These are phyloP conservation scores for Trichoderma lentiforme DNA, from an alignment of 2,329 filamentous ascomycete species.

Conservation along the genomic window DNA sequence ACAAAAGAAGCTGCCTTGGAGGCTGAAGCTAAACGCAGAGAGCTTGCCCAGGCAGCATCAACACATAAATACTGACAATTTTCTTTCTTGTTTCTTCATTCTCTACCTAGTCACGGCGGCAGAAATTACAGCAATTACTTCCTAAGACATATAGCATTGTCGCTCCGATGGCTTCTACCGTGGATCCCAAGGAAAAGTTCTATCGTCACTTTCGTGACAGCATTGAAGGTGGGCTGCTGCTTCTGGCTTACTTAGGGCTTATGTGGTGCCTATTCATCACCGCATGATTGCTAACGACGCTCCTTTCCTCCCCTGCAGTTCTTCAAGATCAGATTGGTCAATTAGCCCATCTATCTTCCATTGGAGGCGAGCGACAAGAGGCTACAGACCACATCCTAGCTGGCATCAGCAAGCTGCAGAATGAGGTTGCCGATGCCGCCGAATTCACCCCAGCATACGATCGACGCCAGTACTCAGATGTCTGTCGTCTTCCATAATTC, in stretches of 20 bases:
- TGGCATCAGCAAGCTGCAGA: constrained; percentile 74
- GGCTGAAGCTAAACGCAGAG: neutral
- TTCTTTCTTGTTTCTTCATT: neutral
- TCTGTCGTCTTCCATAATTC: constrained; percentile 31
- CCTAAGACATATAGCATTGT: neutral
- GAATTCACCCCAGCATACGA: constrained; percentile 85
- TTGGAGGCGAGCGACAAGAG: constrained; percentile 72
- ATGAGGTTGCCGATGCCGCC: constrained; percentile 79
- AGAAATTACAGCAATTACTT: neutral
- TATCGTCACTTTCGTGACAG: constrained; percentile 79
- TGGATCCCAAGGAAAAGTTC: constrained; percentile 68
- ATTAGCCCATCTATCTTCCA: constrained; percentile 58
- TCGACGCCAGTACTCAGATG: constrained; percentile 79
- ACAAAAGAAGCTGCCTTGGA: neutral
- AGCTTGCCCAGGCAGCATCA: constrained; percentile 1
- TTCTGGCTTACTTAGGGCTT: neutral
- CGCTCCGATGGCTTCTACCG: constrained; percentile 15
- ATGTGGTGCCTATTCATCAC: neutral
- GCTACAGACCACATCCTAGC: constrained; percentile 78
- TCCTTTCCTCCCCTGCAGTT: constrained; percentile 43
- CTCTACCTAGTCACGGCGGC: neutral
- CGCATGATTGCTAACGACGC: neutral
- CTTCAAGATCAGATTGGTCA: constrained; percentile 73
- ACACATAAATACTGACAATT: neutral
- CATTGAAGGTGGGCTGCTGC: constrained; percentile 57